Evolutionary conservation across 208 protist species (phyloP).

Genomic region (Trypanosoma lewisi): DNA sequence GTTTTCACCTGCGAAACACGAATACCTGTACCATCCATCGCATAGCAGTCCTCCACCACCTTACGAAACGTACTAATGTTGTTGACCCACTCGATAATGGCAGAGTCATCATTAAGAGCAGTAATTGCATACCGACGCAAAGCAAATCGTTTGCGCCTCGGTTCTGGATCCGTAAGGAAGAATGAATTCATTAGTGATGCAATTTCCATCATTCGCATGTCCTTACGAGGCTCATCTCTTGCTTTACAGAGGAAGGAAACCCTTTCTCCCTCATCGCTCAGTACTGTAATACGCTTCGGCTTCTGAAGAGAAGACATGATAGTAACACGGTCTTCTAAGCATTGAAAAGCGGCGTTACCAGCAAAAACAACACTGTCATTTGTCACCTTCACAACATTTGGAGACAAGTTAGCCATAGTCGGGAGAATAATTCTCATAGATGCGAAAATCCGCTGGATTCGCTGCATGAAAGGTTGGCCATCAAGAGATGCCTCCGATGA

Average conservation of each 20-base stretch:
- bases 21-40: slow-evolving; percentile 59
- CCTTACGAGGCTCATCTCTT: slow-evolving; percentile 93
- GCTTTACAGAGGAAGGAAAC: slow-evolving; percentile 92
- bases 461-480: slow-evolving; percentile 55
- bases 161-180: slow-evolving; percentile 78
- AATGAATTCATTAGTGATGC: slow-evolving; percentile 92
- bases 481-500: slow-evolving; percentile 34
- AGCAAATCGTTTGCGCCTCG: slow-evolving; percentile 76
- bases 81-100: slow-evolving; percentile 96
- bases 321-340: slow-evolving; percentile 64
- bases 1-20: slow-evolving; percentile 56
- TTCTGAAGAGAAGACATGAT: slow-evolving; percentile 91
- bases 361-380: slow-evolving; percentile 45
- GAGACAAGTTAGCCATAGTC: slow-evolving; percentile 69
- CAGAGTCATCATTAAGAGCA: slow-evolving; percentile 89
- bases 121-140: slow-evolving; percentile 88
- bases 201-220: slow-evolving; percentile 96
- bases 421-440: slow-evolving; percentile 61
- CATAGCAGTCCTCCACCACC: slow-evolving; percentile 82
- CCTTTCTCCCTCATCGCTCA: slow-evolving; percentile 58
- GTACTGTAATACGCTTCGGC: slow-evolving; percentile 90
- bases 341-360: slow-evolving; percentile 55
- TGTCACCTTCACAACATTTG: slow-evolving; percentile 32
- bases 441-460: slow-evolving; percentile 46
- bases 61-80: slow-evolving; percentile 77